Base-by-base conservation (phyloP, 2,329 filamentous ascomycete species). In the Claviceps digitariae region DNA sequence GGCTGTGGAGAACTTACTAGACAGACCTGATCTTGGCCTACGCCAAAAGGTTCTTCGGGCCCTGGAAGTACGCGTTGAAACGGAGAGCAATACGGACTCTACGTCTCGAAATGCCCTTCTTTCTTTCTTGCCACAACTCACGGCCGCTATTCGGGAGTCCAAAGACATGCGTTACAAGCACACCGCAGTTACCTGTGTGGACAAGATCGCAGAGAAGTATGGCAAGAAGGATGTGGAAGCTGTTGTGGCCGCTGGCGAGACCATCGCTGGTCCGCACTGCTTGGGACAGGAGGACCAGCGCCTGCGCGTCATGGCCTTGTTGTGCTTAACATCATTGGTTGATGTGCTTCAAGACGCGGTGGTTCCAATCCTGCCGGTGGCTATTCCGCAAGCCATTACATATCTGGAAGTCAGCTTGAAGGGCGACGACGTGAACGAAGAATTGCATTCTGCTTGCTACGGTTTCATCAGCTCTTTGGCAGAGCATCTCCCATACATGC, bases 141-240 rank as follows among this genome's bases (percentile, higher is more conserved):
- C 87, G 20, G 76, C 78, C 21, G 86, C 94, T 47, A 81, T 98
- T 55, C 75, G 84, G 53, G 79, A 85, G 50, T 85, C 86, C 7
- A 73, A 78, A 34, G 83, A 93, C 59, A 78, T 85, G 52, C 76
- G 82, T 29, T 84, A 93, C 66, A 90, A 91, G 69, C 84, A 90
- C 61, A 89, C 87, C 12, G 87, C 90, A 1, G 83, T 98, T 57
- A 83, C 83, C 38, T 97, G 91, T 61, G 84, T 97, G 46, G 90
- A 96, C 69, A 87, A 88, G 67, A 94, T 98, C 57, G 81, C 87
- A 2, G 90, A 96, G 69, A 91, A 91, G 66, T 97, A 95, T 66
- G 94, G 93, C 59, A 94, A 93, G 74, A 94, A 90, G 66, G 87
- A 95, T 62, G 76, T 86, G 1, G 81, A 86, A 59, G 83, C 82